Percentiles rank a stretch among this genome's conserved stretches.
Evolutionary conservation across 2,329 filamentous ascomycete species (phyloP).

Genomic region (Xylaria digitata): DNA sequence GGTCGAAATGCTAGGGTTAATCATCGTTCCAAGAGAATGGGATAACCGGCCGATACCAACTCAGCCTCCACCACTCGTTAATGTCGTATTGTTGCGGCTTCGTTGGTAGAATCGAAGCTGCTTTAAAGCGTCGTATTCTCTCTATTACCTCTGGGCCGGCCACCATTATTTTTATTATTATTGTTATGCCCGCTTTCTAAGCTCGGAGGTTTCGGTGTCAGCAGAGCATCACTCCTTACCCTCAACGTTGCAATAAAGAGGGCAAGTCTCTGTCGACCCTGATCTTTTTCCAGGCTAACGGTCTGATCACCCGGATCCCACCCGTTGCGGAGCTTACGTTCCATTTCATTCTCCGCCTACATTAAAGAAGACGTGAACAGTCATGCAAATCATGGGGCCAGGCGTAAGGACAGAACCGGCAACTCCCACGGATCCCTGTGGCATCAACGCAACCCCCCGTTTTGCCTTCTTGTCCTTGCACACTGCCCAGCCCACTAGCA

Average conservation of each 20-base stretch:
- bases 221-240: constrained; percentile 12
- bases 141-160: background rate
- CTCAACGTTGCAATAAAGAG: constrained; percentile 11
- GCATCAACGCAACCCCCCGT: constrained; percentile 42
- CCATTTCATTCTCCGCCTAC: constrained; percentile 31
- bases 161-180: background rate
- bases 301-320: constrained; percentile 25
- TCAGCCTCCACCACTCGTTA: constrained; percentile 8
- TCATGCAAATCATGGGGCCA: constrained; percentile 42
- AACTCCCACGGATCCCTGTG: constrained; percentile 43
- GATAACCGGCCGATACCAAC: constrained; percentile 13
- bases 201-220: background rate
- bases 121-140: constrained; percentile 11
- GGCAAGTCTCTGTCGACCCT: constrained; percentile 12
- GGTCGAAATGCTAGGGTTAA: constrained; percentile 25
- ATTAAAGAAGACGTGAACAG: constrained; percentile 29
- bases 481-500: constrained; percentile 38
- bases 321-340: constrained; percentile 30
- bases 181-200: constrained; percentile 4
- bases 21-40: constrained; percentile 17
- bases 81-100: constrained; percentile 9
- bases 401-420: constrained; percentile 43
- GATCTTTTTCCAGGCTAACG: constrained; percentile 14
- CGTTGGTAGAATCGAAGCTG: constrained; percentile 10
- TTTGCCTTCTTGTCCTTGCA: constrained; percentile 43